Evolutionary conservation across 192 early-diverging fungal genomes (phyloP).

Genomic region (Mortierella alpina): DNA sequence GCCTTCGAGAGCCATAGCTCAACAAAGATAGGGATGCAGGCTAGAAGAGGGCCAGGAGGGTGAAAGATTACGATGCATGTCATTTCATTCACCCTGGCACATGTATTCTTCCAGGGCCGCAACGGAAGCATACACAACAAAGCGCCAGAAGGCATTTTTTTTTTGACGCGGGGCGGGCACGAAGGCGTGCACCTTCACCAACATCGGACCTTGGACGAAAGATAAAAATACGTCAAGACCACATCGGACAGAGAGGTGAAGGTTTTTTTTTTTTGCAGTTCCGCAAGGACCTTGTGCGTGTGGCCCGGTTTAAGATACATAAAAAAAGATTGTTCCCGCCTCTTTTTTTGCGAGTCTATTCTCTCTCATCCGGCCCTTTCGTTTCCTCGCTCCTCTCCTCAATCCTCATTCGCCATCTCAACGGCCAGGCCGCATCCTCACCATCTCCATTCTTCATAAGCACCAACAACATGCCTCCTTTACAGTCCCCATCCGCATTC

Average conservation of each 20-base stretch:
- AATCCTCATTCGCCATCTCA: neutral
- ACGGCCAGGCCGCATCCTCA: neutral
- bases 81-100: too few relatives aligned
- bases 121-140: too few relatives aligned
- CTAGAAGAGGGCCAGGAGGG: too few relatives aligned
- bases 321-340: neutral
- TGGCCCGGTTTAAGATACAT: neutral
- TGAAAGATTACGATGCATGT: too few relatives aligned
- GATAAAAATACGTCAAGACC: neutral
- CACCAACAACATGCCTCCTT: constrained; percentile 27
- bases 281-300: neutral
- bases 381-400: neutral
- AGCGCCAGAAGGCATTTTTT: too few relatives aligned
- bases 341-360: neutral
- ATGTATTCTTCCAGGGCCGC: too few relatives aligned
- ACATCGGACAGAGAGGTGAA: neutral
- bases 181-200: too few relatives aligned
- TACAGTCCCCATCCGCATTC: constrained; percentile 27
- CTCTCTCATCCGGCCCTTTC: neutral
- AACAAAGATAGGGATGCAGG: too few relatives aligned
- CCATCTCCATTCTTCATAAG: neutral
- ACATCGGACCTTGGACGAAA: too few relatives aligned
- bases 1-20: too few relatives aligned
- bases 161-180: too few relatives aligned
- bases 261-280: neutral